These are phyloP conservation scores for Fusarium sp. DNA, from an alignment of 2,329 filamentous ascomycete species.

Conservation along the genomic window DNA sequence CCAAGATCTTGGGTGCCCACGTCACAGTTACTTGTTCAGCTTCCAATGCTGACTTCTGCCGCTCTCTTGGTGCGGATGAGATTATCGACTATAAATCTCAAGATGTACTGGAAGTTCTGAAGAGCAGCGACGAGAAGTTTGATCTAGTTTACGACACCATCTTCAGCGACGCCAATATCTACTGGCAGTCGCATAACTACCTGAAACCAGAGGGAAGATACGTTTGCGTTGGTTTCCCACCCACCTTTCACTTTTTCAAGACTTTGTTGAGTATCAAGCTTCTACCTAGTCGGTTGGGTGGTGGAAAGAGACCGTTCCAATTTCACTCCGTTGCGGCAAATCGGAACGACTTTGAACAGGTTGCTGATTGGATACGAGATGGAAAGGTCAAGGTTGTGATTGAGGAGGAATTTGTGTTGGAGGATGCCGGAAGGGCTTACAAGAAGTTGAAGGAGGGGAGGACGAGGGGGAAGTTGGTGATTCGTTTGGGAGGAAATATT, in stretches of 20 bases:
- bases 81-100: constrained; percentile 23
- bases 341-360: constrained; percentile 14
- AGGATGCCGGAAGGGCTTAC: constrained; percentile 18
- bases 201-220: constrained; percentile 18
- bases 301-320: constrained; percentile 25
- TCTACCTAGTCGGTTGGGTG: constrained; percentile 30
- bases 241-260: constrained; percentile 6
- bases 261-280: constrained; percentile 17
- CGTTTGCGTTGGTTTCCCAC: constrained; percentile 24
- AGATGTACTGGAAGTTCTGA: neutral
- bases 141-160: constrained; percentile 28
- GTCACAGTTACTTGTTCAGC: constrained; percentile 22
- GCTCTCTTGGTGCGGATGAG: constrained; percentile 14
- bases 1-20: constrained; percentile 22
- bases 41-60: constrained; percentile 15
- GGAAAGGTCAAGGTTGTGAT: constrained; percentile 12
- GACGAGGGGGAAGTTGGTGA: constrained; percentile 24
- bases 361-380: constrained; percentile 18
- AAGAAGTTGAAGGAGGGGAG: constrained; percentile 12
- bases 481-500: constrained; percentile 5
- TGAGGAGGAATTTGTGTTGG: constrained; percentile 25
- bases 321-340: constrained; percentile 33
- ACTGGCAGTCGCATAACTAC: constrained; percentile 33
- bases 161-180: constrained; percentile 20
- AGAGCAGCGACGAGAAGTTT: neutral